These are phyloP conservation scores for Solanum arcanum DNA, from an alignment of 257 asterid species.

Conservation along the genomic window DNA sequence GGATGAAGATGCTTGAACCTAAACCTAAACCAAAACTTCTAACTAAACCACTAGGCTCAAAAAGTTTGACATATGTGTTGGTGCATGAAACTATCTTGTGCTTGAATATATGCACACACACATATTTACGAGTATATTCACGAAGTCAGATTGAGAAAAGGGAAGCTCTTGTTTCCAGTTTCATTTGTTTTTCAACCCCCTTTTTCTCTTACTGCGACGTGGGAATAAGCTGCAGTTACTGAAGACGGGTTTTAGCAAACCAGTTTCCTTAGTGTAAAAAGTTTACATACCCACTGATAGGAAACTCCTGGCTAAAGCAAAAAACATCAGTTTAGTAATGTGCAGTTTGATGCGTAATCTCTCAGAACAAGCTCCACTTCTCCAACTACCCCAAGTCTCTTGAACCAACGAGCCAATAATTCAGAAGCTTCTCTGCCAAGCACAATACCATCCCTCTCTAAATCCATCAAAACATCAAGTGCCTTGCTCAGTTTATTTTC, in stretches of 20 bases:
- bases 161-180: neutral
- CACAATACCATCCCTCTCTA: conserved; percentile 41
- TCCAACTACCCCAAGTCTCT: conserved; percentile 59
- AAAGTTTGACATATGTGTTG: neutral
- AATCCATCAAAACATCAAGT: conserved; percentile 38
- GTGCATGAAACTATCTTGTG: neutral
- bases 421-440: conserved; percentile 63
- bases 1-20: neutral
- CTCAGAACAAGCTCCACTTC: conserved; percentile 64
- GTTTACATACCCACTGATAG: neutral
- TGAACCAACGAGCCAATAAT: conserved; percentile 56
- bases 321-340: neutral
- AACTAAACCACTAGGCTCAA: neutral
- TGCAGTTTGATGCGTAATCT: conserved; percentile 24
- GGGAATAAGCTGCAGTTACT: neutral
- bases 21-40: neutral
- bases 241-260: neutral
- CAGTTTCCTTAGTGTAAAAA: neutral
- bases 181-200: neutral
- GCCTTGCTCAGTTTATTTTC: conserved; percentile 59
- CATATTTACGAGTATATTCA: neutral
- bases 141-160: neutral
- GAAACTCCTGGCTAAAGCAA: neutral
- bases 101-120: neutral
- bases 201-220: neutral